phyloP scores from a whole-genome alignment of 1,284 basidiomycete species.

The Cryptococcus sp. region DNA sequence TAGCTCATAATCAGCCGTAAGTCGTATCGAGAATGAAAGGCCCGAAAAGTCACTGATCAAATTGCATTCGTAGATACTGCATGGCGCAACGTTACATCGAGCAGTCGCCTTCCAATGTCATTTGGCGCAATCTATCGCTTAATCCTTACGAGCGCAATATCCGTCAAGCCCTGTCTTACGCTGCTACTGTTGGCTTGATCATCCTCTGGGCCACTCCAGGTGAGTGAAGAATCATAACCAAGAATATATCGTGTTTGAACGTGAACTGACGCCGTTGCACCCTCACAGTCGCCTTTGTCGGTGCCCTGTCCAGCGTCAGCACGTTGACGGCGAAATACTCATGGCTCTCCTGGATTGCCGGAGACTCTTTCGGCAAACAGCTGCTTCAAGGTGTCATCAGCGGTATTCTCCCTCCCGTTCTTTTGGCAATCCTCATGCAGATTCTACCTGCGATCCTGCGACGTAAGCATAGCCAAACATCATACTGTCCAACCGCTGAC shows the following conservation, averaged over 20 bases:
- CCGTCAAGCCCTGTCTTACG: slow-evolving; percentile 57
- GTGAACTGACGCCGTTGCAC: neutral
- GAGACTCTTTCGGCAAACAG: slow-evolving; percentile 37
- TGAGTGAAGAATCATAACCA: too few species aligned
- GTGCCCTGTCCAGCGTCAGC: slow-evolving; percentile 57
- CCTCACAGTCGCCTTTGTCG: slow-evolving; percentile 54
- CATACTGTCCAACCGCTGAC: neutral
- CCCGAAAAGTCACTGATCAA: neutral
- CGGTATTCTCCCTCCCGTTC: slow-evolving; percentile 66
- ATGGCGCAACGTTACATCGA: slow-evolving; percentile 70
- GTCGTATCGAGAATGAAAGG: slow-evolving; percentile 2
- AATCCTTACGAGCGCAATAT: slow-evolving; percentile 85
- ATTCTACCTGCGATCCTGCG: slow-evolving; percentile 69
- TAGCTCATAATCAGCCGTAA: slow-evolving; percentile 74
- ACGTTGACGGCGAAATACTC: slow-evolving; percentile 55
- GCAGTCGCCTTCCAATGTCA: slow-evolving; percentile 69
- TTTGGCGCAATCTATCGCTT: slow-evolving; percentile 66
- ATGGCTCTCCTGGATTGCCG: slow-evolving; percentile 67
- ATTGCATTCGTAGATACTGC: slow-evolving; percentile 40
- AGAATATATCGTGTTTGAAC: too few species aligned
- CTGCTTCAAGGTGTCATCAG: slow-evolving; percentile 65
- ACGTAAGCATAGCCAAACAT: slow-evolving; percentile 50
- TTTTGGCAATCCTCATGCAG: slow-evolving; percentile 69
- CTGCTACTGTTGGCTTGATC: slow-evolving; percentile 63
- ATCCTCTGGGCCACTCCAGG: slow-evolving; percentile 66